phyloP scores from a whole-genome alignment of 768 basidiomycete genomes.

The Amanita phalloides region DNA sequence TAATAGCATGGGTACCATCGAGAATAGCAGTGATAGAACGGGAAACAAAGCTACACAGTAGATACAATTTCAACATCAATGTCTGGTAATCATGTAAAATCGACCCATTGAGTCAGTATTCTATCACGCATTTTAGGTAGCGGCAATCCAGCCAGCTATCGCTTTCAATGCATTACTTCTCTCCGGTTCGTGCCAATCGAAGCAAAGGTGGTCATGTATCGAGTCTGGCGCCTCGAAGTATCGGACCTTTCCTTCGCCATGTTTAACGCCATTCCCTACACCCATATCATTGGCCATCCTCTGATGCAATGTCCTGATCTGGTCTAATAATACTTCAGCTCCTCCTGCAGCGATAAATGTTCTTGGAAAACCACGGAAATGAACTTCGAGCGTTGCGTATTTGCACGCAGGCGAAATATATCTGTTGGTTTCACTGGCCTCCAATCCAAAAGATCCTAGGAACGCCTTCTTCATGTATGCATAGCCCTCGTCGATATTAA shows the following conservation, averaged over 20 bases:
- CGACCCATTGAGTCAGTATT: no score
- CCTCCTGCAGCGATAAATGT: conserved; percentile 52
- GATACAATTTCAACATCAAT: background rate
- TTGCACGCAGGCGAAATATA: conserved; percentile 53
- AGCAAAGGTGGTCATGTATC: conserved; percentile 42
- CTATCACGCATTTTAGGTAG: background rate
- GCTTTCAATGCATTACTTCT: conserved; percentile 33
- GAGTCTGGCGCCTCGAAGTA: conserved; percentile 41
- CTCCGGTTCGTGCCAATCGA: conserved; percentile 44
- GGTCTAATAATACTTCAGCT: conserved; percentile 48
- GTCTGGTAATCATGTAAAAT: no score
- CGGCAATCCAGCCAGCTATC: conserved; percentile 37
- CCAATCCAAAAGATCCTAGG: conserved; percentile 35
- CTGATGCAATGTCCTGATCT: conserved; percentile 30
- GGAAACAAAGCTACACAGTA: background rate
- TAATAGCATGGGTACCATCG: background rate
- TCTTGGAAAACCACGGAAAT: conserved; percentile 47
- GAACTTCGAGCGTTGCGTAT: conserved; percentile 20
- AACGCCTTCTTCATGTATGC: conserved; percentile 30
- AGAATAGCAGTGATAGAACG: background rate
- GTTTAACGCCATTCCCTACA: conserved; percentile 24
- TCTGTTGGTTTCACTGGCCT: conserved; percentile 31
- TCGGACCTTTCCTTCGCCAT: conserved; percentile 30
- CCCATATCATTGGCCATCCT: conserved; percentile 44
- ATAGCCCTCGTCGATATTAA: conserved; percentile 16